These are phyloP conservation scores for Chaetoceros tenuissimus DNA, from an alignment of 108 stramenopile species.

Conservation along the genomic window DNA sequence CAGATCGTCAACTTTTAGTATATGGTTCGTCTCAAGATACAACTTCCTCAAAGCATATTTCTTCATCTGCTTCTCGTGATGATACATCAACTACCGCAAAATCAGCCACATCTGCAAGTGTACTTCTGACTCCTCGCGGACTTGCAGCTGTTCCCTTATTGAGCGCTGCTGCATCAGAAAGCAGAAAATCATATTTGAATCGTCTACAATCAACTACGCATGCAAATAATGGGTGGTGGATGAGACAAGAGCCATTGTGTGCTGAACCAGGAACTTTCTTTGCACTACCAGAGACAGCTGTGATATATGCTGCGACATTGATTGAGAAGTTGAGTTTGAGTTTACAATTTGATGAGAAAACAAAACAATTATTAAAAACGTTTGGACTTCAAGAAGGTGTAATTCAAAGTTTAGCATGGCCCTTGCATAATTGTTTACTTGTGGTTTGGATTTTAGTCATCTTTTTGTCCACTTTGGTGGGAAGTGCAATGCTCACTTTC, in stretches of 20 bases:
- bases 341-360: conserved; percentile 1
- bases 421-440: conserved; percentile 70
- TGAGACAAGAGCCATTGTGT: conserved; percentile 72
- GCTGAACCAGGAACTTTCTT: conserved; percentile 34
- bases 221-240: conserved; percentile 66
- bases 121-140: conserved; percentile 46
- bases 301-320: conserved; percentile 41
- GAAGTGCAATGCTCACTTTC: conserved; percentile 20
- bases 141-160: conserved; percentile 73
- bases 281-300: conserved; percentile 45
- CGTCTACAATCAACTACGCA: conserved; percentile 40
- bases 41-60: background rate
- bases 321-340: conserved; percentile 47
- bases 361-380: background rate
- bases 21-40: conserved; percentile 44
- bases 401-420: conserved; percentile 68
- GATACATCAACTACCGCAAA: conserved; percentile 5
- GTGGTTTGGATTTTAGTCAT: conserved; percentile 68
- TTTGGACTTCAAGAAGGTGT: conserved; percentile 15
- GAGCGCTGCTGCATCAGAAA: conserved; percentile 76
- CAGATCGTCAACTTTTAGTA: conserved; percentile 68
- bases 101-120: conserved; percentile 1
- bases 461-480: conserved; percentile 39
- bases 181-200: conserved; percentile 61
- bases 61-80: background rate